These are phyloP conservation scores for Curvularia spicifera DNA, from an alignment of 2,329 filamentous ascomycete genomes.

Conservation along the genomic window DNA sequence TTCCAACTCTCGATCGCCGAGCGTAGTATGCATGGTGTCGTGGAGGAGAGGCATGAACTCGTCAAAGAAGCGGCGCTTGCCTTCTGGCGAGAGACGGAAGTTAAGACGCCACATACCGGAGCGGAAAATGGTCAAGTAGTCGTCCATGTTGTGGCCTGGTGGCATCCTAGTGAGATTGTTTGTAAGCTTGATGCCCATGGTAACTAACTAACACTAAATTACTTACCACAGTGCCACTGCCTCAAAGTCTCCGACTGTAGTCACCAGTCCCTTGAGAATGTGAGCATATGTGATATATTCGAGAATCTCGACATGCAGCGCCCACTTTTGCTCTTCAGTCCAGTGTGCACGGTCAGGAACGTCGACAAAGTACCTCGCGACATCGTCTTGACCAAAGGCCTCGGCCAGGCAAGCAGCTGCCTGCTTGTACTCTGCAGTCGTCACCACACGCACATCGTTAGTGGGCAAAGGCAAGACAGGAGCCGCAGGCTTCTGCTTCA, in stretches of 20 bases:
- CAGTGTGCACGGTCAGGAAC: constrained; percentile 69
- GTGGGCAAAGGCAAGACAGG: constrained; percentile 32
- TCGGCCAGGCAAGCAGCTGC: constrained; percentile 76
- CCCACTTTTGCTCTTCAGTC: constrained; percentile 73
- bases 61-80: constrained; percentile 74
- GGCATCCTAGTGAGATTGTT: constrained; percentile 65
- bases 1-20: constrained; percentile 70
- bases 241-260: constrained; percentile 78
- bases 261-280: constrained; percentile 74
- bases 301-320: constrained; percentile 77
- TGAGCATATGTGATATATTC: constrained; percentile 79
- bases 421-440: constrained; percentile 71
- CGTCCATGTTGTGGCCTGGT: constrained; percentile 75
- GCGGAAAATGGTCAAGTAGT: constrained; percentile 72
- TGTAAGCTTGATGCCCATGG: constrained; percentile 9
- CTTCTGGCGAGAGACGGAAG: constrained; percentile 75
- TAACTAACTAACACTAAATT: too few species aligned
- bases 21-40: constrained; percentile 71
- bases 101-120: constrained; percentile 79
- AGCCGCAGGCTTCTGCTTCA: constrained; percentile 35
- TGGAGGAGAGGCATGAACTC: constrained; percentile 79
- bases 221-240: constrained; percentile 79
- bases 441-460: constrained; percentile 67
- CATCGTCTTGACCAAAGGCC: constrained; percentile 76
- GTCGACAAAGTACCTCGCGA: constrained; percentile 76